Evolutionary conservation across 108 stramenopile species (phyloP), one percentile per base, ranked within the genome.

Genomic region (Skeletonema menzelii): DNA sequence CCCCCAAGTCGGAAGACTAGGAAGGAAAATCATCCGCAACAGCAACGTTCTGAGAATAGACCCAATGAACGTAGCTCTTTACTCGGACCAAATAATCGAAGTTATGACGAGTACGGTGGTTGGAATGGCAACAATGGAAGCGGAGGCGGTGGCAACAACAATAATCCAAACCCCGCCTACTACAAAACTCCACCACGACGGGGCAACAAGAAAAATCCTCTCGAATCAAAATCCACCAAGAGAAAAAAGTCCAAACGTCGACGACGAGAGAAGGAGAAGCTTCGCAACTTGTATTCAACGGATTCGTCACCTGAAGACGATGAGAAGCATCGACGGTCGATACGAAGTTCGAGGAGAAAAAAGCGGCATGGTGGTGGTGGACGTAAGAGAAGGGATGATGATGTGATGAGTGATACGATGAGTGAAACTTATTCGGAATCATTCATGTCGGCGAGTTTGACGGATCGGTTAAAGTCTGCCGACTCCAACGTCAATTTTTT

Each of bases 11-110:
- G 34, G 59, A 59, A 62, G 19, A 70, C 17, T 20, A 42, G 38
- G 17, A 28, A 17, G 32, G 38, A 37, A 38, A 44, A 59, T 38
- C 38, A 63, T 19, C 44, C 66, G 27, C 59, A 62, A 53, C 66
- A 55, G 10, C 76, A 66, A 12, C 32, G 42, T 55, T 4, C 34
- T 5, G 31, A 44, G 22, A 27, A 55, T 34, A 24, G 10, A 32
- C 32, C 27, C 17, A 63, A 86, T 61, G 87, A 88, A 66, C 31
- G 66, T 22, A 79, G 84, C 35, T 71, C 85, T 27, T 57, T 88
- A 13, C 59, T 87, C 19, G 74, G 76, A 24, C 82, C 82, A 27
- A 78, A 53, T 28, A 27, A 76, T 27, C 30, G 27, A 32, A 70
- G 35, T 58, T 58, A 70, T 24, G 62, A 76, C 5, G 34, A 34